Evolutionary conservation across 345 rosid species (phyloP), one percentile per base, ranked within the genome.

Genomic region (Abelmoschus esculentus): DNA sequence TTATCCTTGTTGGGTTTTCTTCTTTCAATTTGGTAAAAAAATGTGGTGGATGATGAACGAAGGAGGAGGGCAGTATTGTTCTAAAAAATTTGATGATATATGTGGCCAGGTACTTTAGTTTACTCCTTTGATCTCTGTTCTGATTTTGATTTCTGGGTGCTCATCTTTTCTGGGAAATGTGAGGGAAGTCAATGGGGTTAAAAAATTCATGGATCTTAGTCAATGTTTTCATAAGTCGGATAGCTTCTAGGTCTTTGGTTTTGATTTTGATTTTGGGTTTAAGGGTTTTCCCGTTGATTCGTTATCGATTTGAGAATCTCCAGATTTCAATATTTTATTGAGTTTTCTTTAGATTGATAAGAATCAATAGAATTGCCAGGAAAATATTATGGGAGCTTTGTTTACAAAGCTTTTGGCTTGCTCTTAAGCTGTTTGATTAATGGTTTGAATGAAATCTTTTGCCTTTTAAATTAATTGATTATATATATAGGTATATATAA

Each of bases 21-120:
- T 38, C 18, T 18, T 61, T 7, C 9, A 7, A 8, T 62, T 11
- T 18, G n/a, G 14, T 60, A 6, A 47, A 34, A 78, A 74, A 76
- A 93, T 93, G 98, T 87, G 96, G 95, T 87, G 98, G 98, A 89
- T 93, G 96, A 89, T 93, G 98, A 81, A 79, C 59, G 96, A 93
- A 80, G 82, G 81, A 56, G 98, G 88, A 47, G 95, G 95, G 3
- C 95, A 82, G 80, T 89, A 86, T 79, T 93, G 97, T 80, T 85
- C 96, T 56, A 93, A 93, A 84, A 93, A 93, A 88, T 84, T 89
- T 61, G 98, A 93, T 80, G 98, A 87, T 79, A 78, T 84, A 46
- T 91, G 98, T 68, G 95, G 95, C 78, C 96, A 93, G 98, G 97
- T 93, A 80, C 5, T 59, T 74, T 18, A 9, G 26, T 22, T 22